These are phyloP conservation scores for Amauroascus verrucosus DNA, from an alignment of 2,329 filamentous ascomycete species.

Conservation along the genomic window DNA sequence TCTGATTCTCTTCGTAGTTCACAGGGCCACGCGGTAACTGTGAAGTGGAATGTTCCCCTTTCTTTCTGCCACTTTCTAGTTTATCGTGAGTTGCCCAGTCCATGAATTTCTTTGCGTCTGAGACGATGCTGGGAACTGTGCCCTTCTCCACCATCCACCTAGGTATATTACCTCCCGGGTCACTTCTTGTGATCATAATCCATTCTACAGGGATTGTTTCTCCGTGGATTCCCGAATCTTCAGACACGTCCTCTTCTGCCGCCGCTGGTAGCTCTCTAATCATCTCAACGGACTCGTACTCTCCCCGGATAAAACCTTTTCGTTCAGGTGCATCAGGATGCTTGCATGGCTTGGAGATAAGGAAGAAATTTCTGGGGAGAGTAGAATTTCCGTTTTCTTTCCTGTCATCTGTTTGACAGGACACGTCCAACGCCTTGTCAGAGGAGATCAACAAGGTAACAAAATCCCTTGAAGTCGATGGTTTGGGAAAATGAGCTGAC, in stretches of 20 bases:
- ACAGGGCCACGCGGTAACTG: not conserved
- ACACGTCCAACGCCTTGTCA: conserved; percentile 30
- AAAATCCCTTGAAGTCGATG: conserved; percentile 80
- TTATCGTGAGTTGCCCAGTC: conserved; percentile 56
- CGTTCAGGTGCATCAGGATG: conserved; percentile 63
- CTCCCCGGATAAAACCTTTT: conserved; percentile 66
- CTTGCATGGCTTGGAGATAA: conserved; percentile 73
- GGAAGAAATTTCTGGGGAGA: conserved; percentile 61
- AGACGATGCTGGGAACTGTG: conserved; percentile 68
- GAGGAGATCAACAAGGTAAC: conserved; percentile 67
- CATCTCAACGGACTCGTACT: conserved; percentile 85
- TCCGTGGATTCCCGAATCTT: conserved; percentile 19
- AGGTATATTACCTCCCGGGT: conserved; percentile 79
- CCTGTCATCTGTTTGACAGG: conserved; percentile 18
- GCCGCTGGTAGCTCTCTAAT: conserved; percentile 63
- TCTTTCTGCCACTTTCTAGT: conserved; percentile 14
- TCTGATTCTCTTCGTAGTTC: not conserved
- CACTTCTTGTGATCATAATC: conserved; percentile 85
- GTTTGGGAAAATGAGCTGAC: conserved; percentile 80
- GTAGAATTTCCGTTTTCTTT: conserved; percentile 20
- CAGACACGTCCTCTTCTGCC: not conserved
- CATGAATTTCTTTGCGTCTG: conserved; percentile 70
- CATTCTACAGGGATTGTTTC: conserved; percentile 64
- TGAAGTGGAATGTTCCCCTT: not conserved
- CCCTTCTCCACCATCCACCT: conserved; percentile 85